A percentile compares a stretch with the other conserved stretches of the same genome.
phyloP scores from a whole-genome alignment of 2,329 filamentous ascomycete genomes.

The Claviceps fusiformis region DNA sequence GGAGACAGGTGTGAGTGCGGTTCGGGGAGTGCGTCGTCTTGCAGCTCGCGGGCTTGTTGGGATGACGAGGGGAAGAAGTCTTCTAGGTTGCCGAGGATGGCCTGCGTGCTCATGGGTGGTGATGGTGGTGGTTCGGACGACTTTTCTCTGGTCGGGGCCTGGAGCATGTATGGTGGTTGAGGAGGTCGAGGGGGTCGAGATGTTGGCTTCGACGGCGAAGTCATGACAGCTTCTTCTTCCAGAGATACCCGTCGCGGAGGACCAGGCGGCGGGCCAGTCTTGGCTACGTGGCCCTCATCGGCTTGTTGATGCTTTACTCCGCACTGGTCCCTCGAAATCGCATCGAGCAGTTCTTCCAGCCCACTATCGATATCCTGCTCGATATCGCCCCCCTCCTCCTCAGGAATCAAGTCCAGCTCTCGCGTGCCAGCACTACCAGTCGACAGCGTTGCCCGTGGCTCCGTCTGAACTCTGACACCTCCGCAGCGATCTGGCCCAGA shows the following conservation, averaged over 20 bases:
- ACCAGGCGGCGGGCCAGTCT: background rate
- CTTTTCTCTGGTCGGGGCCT: background rate
- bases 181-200: background rate
- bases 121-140: constrained; percentile 3
- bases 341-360: constrained; percentile 8
- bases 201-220: constrained; percentile 3
- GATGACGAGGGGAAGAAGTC: constrained; percentile 43
- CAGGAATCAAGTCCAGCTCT: constrained; percentile 9
- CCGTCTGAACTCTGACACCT: background rate
- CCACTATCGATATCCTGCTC: constrained; percentile 14
- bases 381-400: constrained; percentile 1
- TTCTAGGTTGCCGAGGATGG: constrained; percentile 37
- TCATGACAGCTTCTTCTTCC: background rate
- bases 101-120: constrained; percentile 33
- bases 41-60: constrained; percentile 40
- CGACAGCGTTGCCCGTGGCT: background rate
- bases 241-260: background rate
- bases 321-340: constrained; percentile 6
- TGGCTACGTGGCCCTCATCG: background rate
- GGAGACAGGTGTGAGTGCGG: background rate
- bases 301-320: background rate
- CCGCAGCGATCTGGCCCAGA: background rate
- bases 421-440: background rate
- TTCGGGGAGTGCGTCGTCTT: constrained; percentile 18
- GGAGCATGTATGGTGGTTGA: background rate